phyloP scores from a whole-genome alignment of 139 green algal species.

The Coccomyxa sp. region DNA sequence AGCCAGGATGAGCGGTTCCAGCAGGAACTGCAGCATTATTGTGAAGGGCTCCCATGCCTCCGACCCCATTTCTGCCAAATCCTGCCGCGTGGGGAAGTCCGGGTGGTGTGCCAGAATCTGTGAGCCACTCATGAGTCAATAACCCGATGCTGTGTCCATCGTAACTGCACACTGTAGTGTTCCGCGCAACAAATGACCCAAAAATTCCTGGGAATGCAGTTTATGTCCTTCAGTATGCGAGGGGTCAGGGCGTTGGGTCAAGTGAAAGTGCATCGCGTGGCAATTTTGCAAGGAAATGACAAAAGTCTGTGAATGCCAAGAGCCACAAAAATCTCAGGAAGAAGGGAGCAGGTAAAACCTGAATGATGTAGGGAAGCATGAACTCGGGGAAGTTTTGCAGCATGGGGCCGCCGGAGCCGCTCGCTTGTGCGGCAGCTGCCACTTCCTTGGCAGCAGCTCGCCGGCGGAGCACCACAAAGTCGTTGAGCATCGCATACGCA shows the following conservation, averaged over 20 bases:
- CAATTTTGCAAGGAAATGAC: too few relatives aligned
- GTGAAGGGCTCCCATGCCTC: constrained; percentile 44
- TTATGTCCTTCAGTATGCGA: too few relatives aligned
- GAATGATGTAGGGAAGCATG: constrained; percentile 64
- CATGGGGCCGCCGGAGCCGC: constrained; percentile 29
- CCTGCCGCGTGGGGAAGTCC: constrained; percentile 58
- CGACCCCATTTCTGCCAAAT: constrained; percentile 10
- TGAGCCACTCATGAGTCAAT: too few relatives aligned
- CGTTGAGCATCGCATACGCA: background rate
- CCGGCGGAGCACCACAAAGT: constrained; percentile 20
- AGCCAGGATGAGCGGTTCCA: constrained; percentile 54
- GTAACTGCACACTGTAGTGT: too few relatives aligned
- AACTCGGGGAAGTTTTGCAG: constrained; percentile 74
- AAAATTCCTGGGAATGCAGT: too few relatives aligned
- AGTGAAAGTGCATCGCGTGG: too few relatives aligned
- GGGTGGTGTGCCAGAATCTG: constrained; percentile 81
- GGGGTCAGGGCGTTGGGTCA: too few relatives aligned
- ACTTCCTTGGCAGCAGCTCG: constrained; percentile 14
- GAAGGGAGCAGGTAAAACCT: background rate
- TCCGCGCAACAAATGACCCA: too few relatives aligned
- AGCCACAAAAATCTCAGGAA: too few relatives aligned
- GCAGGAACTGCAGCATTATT: constrained; percentile 60
- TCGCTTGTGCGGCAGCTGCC: constrained; percentile 10
- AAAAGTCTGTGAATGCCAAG: too few relatives aligned
- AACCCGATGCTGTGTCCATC: too few relatives aligned